Evolutionary conservation across 2,329 filamentous ascomycete genomes (phyloP), one percentile per base, ranked within the genome.

Genomic region (Pseudocercospora fijiensis): DNA sequence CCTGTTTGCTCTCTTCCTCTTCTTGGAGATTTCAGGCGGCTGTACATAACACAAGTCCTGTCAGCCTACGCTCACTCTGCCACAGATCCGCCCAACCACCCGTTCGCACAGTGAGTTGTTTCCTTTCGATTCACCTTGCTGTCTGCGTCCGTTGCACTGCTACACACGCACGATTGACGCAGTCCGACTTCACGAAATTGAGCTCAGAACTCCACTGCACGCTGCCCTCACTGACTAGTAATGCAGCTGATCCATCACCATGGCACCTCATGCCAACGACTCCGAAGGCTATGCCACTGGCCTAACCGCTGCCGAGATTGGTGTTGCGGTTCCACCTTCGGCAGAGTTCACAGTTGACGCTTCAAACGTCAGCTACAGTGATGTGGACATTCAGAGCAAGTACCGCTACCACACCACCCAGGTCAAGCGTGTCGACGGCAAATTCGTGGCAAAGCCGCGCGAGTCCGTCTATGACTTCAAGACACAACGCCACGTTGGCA

Each of bases 381-480:
- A 95, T 77, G 81, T 85, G 71, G 88, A 92, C 75, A 98, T 99
- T 84, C 89, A 86, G 77, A 96, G 91, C 81, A 93, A 90, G 82
- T 99, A 98, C 83, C 92, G 90, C 71, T 99, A 99, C 82, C 92
- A 93, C 78, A 98, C 95, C 74, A 98, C 95, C 63, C 86, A 87
- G 72, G 89, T 99, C 74, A 85, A 86, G 71, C 85, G 86, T 75
- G 84, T 86, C 73, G 84, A 83, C 71, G 93, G 92, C 77, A 90
- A 90, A 79, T 89, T 89, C 78, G 85, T 93, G 65, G 95, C 92
- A 65, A 88, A 86, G 66, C 95, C 95, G 74, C 90, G 90, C 80
- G 90, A 96, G 81, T 95, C 90, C 67, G 82, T 89, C 71, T 99
- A 98, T 79, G 90, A 97, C 84, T 98, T 99, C 90, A 96, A 96